phyloP scores from a whole-genome alignment of 306 rosid genomes.

The Dryas alaskensis region DNA sequence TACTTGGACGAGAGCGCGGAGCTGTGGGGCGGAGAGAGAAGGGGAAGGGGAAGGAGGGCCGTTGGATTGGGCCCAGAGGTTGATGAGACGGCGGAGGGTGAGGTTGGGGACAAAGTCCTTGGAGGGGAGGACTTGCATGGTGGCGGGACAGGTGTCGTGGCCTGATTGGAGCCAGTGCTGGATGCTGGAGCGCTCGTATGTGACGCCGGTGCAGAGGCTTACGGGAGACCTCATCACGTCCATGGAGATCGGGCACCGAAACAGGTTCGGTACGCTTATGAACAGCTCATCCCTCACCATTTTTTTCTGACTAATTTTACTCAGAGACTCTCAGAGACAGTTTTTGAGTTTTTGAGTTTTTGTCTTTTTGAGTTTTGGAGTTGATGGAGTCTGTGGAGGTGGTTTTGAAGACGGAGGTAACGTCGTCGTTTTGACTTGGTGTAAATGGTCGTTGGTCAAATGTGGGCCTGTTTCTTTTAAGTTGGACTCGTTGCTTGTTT shows the following conservation, averaged over 20 bases:
- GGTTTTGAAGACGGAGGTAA: background rate
- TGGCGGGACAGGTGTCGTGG: slow-evolving; percentile 63
- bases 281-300: slow-evolving; percentile 47
- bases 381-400: background rate
- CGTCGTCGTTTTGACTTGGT: slow-evolving; percentile 4
- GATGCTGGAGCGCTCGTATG: slow-evolving; percentile 65
- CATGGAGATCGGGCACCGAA: slow-evolving; percentile 60
- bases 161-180: slow-evolving; percentile 60
- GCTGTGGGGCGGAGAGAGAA: slow-evolving; percentile 22
- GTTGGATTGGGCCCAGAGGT: slow-evolving; percentile 47
- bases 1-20: slow-evolving; percentile 19
- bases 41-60: slow-evolving; percentile 26
- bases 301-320: background rate
- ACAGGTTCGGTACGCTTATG: slow-evolving; percentile 45
- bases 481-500: background rate
- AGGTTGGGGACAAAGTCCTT: slow-evolving; percentile 59
- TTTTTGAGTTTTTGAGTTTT: background rate
- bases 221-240: slow-evolving; percentile 65
- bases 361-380: background rate
- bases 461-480: background rate
- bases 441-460: slow-evolving; percentile 17
- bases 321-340: background rate
- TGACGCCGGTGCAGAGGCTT: slow-evolving; percentile 64
- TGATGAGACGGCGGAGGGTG: slow-evolving; percentile 53
- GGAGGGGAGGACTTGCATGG: slow-evolving; percentile 56